A percentile compares a stretch with the other conserved stretches of the same genome.
phyloP scores from a whole-genome alignment of 1,284 basidiomycete species.

The Peniophora sp. region DNA sequence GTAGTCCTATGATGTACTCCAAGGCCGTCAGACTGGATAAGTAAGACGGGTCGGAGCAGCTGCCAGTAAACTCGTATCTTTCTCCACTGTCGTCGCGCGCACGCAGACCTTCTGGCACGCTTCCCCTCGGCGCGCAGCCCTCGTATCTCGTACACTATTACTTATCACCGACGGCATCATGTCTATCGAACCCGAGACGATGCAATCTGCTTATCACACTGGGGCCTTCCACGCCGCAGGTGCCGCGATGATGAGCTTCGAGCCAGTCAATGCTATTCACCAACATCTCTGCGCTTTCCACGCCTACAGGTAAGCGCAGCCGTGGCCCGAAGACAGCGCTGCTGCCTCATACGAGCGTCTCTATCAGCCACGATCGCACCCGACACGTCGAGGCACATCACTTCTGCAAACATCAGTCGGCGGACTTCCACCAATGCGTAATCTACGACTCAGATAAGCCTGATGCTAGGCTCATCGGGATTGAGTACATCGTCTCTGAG shows the following conservation, averaged over 20 bases:
- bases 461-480: slow-evolving; percentile 39
- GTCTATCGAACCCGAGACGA: slow-evolving; percentile 17
- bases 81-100: too few relatives aligned
- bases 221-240: slow-evolving; percentile 23
- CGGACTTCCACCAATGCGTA: slow-evolving; percentile 24
- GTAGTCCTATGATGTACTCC: too few relatives aligned
- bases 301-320: slow-evolving; percentile 22
- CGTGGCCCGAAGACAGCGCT: not conserved
- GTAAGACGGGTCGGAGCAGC: too few relatives aligned
- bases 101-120: too few relatives aligned
- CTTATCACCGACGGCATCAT: too few relatives aligned
- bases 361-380: slow-evolving; percentile 26
- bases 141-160: too few relatives aligned
- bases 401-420: slow-evolving; percentile 30
- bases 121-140: too few relatives aligned
- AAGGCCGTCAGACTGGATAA: too few relatives aligned
- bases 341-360: not conserved
- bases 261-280: slow-evolving; percentile 36
- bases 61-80: too few relatives aligned
- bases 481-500: slow-evolving; percentile 44
- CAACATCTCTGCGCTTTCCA: slow-evolving; percentile 43
- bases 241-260: slow-evolving; percentile 34
- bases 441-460: slow-evolving; percentile 39
- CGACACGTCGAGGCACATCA: slow-evolving; percentile 34
- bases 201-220: slow-evolving; percentile 19